Evolutionary conservation across 148 eudicot genomes (phyloP).

Genomic region (Spergularia marina): DNA sequence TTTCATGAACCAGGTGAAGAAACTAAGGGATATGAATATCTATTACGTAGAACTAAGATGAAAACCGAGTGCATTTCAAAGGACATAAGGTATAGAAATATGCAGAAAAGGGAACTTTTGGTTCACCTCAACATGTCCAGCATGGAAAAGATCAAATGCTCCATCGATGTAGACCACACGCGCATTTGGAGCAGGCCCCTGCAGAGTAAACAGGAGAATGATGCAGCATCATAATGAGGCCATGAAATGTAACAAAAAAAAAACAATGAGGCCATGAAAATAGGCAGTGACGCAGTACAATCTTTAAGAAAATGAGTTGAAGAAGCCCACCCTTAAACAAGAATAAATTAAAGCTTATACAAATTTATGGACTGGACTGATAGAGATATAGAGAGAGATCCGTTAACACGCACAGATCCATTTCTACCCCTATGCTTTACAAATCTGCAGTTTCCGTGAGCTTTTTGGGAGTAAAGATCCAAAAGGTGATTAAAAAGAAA

Average conservation of each 20-base stretch:
- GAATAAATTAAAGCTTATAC: neutral
- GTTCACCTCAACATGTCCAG: conserved; percentile 95
- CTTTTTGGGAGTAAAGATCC: neutral
- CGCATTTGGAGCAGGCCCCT: conserved; percentile 94
- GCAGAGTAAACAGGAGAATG: conserved; percentile 21
- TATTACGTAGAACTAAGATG: neutral
- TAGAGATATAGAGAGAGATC: neutral
- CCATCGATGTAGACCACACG: conserved; percentile 96
- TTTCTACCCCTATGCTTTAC: neutral
- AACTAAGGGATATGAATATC: neutral
- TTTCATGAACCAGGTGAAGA: neutral
- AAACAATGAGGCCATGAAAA: conserved; percentile 2
- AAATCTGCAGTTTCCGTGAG: neutral
- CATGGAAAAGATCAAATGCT: conserved; percentile 97
- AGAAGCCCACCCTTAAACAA: neutral
- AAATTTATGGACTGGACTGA: neutral
- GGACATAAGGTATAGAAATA: neutral
- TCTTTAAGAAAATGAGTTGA: neutral
- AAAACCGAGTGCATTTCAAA: conserved; percentile 4
- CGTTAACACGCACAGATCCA: neutral
- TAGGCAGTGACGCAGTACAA: neutral
- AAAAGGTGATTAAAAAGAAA: neutral
- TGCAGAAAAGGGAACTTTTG: neutral
- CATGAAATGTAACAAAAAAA: neutral
- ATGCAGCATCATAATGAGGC: conserved; percentile 2